phyloP scores from a whole-genome alignment of 2,329 filamentous ascomycete genomes.

The Chaetomium olivaceum region DNA sequence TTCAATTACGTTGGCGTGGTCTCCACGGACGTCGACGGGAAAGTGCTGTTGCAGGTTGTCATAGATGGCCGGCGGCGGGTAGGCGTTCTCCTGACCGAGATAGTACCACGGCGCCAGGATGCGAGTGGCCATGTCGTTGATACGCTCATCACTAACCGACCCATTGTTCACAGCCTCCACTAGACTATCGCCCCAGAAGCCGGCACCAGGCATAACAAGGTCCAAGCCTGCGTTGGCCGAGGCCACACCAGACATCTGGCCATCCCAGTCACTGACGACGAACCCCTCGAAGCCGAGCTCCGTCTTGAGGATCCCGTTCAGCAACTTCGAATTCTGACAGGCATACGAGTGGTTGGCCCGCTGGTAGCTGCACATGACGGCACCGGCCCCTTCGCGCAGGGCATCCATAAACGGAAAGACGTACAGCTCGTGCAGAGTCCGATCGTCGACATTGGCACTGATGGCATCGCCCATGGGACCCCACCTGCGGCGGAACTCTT shows the following conservation, averaged over 20 bases:
- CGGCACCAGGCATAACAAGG: constrained; percentile 66
- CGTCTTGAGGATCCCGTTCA: constrained; percentile 68
- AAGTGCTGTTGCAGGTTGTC: constrained; percentile 24
- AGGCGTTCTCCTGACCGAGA: constrained; percentile 35
- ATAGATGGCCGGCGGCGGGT: constrained; percentile 30
- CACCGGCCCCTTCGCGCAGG: constrained; percentile 56
- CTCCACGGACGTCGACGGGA: constrained; percentile 30
- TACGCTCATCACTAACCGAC: constrained; percentile 66
- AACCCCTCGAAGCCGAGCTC: constrained; percentile 68
- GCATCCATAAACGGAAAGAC: constrained; percentile 67
- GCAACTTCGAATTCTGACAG: constrained; percentile 70
- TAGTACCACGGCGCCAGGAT: constrained; percentile 50
- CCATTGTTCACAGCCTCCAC: constrained; percentile 76
- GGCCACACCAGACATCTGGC: constrained; percentile 59
- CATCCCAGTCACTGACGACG: constrained; percentile 69
- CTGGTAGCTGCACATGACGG: constrained; percentile 70
- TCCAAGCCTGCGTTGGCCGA: constrained; percentile 63
- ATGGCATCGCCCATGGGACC: constrained; percentile 49
- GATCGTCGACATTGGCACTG: constrained; percentile 65
- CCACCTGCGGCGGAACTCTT: constrained; percentile 52
- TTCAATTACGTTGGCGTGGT: constrained; percentile 33
- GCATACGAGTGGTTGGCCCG: constrained; percentile 70
- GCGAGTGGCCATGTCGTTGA: constrained; percentile 79
- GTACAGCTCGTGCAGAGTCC: constrained; percentile 65
- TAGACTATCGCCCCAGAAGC: constrained; percentile 65